Conservation (phyloP, 2,329 filamentous ascomycete species). For the Fusarium succisae region DNA sequence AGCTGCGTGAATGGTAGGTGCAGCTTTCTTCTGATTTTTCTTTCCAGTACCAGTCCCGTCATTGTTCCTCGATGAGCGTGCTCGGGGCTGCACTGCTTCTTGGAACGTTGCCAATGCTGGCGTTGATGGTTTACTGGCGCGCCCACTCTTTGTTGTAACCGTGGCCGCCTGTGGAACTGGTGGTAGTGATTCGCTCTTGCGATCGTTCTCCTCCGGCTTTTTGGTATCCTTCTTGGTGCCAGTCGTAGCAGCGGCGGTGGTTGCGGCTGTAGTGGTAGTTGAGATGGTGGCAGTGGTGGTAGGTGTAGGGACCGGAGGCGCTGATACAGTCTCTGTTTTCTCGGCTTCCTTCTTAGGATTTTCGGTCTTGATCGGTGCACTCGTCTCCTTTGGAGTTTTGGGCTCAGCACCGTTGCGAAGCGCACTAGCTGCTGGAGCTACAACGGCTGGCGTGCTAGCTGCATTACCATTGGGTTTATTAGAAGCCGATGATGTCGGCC, state of each 20-base stretch:
- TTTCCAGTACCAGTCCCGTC: slow-evolving; percentile 58
- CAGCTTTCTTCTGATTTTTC: slow-evolving; percentile 68
- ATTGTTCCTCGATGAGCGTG: slow-evolving; percentile 62
- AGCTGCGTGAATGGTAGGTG: slow-evolving; percentile 51
- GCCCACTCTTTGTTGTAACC: slow-evolving; percentile 71
- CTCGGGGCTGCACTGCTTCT: slow-evolving; percentile 63
- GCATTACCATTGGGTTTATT: slow-evolving; percentile 67
- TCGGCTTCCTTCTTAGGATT: slow-evolving; percentile 48
- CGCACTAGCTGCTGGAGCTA: slow-evolving; percentile 43
- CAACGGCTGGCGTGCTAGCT: slow-evolving; percentile 50
- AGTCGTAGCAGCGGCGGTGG: not conserved
- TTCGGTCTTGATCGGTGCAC: slow-evolving; percentile 46
- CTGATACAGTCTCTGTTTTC: slow-evolving; percentile 39
- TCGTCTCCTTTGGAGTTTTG: slow-evolving; percentile 62
- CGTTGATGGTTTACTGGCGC: slow-evolving; percentile 73
- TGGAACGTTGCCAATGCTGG: slow-evolving; percentile 69
- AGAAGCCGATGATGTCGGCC: slow-evolving; percentile 68
- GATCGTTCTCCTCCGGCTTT: slow-evolving; percentile 50
- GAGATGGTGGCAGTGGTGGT: slow-evolving; percentile 32
- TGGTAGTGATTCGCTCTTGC: slow-evolving; percentile 58
- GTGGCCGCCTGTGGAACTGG: slow-evolving; percentile 52
- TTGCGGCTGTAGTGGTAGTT: slow-evolving; percentile 22
- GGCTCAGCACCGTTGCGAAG: slow-evolving; percentile 52
- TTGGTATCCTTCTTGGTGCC: slow-evolving; percentile 57
- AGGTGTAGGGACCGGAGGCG: slow-evolving; percentile 39